Evolutionary conservation across 148 eudicot species (phyloP).

Genomic region (Cornus florida): DNA sequence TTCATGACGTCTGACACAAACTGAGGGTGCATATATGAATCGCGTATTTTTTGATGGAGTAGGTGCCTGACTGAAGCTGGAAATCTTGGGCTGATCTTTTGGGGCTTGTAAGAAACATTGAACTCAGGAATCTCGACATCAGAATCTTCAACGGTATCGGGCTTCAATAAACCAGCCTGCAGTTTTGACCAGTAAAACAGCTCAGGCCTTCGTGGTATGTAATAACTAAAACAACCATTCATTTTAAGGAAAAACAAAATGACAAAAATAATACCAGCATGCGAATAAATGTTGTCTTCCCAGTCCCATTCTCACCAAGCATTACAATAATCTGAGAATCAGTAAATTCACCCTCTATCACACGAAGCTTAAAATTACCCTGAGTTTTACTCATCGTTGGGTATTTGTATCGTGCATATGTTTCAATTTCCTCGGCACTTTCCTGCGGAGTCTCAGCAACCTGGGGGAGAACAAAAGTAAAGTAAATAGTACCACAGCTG

Average conservation of each 20-base stretch:
- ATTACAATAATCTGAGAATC: conserved; percentile 95
- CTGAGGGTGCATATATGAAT: conserved; percentile 83
- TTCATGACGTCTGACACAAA: conserved; percentile 93
- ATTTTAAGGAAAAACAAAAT: neutral
- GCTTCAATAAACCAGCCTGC: conserved; percentile 92
- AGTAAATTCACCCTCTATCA: conserved; percentile 87
- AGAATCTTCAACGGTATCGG: conserved; percentile 71
- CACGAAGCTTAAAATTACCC: conserved; percentile 78
- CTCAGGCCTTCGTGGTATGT: neutral
- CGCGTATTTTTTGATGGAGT: conserved; percentile 79
- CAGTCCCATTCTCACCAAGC: conserved; percentile 99
- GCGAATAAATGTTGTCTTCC: conserved; percentile 92
- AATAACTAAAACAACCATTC: neutral
- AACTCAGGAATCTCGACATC: conserved; percentile 85
- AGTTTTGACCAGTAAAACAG: conserved; percentile 15
- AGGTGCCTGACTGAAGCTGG: conserved; percentile 59
- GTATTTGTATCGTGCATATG: conserved; percentile 87
- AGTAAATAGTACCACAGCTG: neutral
- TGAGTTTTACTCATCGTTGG: conserved; percentile 87
- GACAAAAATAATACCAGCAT: conserved; percentile 70
- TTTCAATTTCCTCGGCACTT: conserved; percentile 80
- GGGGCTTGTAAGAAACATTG: conserved; percentile 94
- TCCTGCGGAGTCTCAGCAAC: conserved; percentile 97
- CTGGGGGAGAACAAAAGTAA: conserved; percentile 30
- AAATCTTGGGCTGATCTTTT: conserved; percentile 90